A percentile compares a stretch with the other conserved stretches of the same genome.
Conservation (phyloP, 345 rosid genomes). For the Mangifera indica region DNA sequence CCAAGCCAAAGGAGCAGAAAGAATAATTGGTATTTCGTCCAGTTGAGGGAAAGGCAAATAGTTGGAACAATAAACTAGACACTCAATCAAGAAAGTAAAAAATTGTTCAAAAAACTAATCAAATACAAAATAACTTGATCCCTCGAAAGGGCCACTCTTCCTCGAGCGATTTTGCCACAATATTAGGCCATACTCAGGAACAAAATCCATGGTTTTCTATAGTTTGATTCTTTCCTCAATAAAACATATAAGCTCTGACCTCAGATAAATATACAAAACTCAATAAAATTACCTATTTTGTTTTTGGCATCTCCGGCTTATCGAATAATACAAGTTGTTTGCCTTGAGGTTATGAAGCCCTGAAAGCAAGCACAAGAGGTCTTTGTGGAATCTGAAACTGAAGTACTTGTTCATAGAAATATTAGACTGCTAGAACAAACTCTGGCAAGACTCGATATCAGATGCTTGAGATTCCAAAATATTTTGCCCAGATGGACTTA, state of each 20-base stretch:
- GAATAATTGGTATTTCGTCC: neutral
- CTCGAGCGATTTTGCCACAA: constrained; percentile 28
- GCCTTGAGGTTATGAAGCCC: constrained; percentile 21
- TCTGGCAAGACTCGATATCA: constrained; percentile 47
- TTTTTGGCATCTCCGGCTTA: constrained; percentile 31
- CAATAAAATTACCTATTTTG: constrained; percentile 27
- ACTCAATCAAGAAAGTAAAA: constrained; percentile 51
- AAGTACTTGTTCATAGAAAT: neutral
- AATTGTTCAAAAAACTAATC: constrained; percentile 29
- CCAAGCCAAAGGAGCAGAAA: neutral
- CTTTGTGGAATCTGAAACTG: constrained; percentile 8
- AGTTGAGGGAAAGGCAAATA: neutral
- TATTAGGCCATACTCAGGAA: constrained; percentile 31
- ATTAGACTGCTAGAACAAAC: constrained; percentile 35
- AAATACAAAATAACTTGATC: constrained; percentile 36
- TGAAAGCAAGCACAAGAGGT: constrained; percentile 15
- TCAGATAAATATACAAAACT: constrained; percentile 36
- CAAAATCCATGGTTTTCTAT: constrained; percentile 60
- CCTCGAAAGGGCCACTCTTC: constrained; percentile 31
- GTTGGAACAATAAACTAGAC: constrained; percentile 25
- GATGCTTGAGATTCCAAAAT: constrained; percentile 53
- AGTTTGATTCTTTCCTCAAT: constrained; percentile 26
- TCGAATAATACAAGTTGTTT: constrained; percentile 38
- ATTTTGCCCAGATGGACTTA: constrained; percentile 35
- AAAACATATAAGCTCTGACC: constrained; percentile 35